These are phyloP conservation scores for Ampelomyces quisqualis DNA, from an alignment of 2,329 filamentous ascomycete genomes.

Conservation along the genomic window DNA sequence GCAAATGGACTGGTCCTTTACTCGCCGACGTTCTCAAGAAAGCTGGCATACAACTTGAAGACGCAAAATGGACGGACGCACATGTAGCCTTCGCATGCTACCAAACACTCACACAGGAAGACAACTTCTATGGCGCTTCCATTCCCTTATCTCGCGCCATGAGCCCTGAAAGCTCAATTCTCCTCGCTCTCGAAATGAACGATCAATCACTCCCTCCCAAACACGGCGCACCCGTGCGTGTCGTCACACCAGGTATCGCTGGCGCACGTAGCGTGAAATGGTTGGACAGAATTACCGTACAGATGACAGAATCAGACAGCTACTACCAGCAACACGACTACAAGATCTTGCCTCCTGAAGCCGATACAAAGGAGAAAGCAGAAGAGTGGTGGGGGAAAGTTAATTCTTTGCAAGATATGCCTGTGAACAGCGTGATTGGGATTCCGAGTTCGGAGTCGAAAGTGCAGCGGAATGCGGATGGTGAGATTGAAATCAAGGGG, in stretches of 20 bases:
- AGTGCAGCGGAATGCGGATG: constrained; percentile 44
- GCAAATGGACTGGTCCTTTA: constrained; percentile 55
- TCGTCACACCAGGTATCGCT: constrained; percentile 55
- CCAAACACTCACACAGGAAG: constrained; percentile 56
- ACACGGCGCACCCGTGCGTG: constrained; percentile 56
- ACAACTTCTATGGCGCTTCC: constrained; percentile 60
- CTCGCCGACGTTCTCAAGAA: constrained; percentile 54
- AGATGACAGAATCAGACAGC: constrained; percentile 53
- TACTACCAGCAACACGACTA: constrained; percentile 62
- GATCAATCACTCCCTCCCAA: constrained; percentile 49
- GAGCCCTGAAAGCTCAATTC: constrained; percentile 19
- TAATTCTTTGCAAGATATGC: constrained; percentile 57
- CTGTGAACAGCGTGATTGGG: constrained; percentile 57
- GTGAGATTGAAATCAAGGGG: constrained; percentile 53
- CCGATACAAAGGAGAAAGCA: constrained; percentile 51
- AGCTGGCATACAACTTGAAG: constrained; percentile 46
- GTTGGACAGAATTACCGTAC: constrained; percentile 56
- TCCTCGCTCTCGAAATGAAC: constrained; percentile 50
- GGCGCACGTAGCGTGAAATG: constrained; percentile 59
- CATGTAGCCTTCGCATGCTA: constrained; percentile 61
- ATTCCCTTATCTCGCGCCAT: constrained; percentile 45
- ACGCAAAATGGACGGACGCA: constrained; percentile 33
- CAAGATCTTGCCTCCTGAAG: constrained; percentile 58
- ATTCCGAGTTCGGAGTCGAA: constrained; percentile 50
- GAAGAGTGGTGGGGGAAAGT: constrained; percentile 55